Conservation (phyloP, 352 stramenopile genomes). For the Chrysophaeum taylorii region DNA sequence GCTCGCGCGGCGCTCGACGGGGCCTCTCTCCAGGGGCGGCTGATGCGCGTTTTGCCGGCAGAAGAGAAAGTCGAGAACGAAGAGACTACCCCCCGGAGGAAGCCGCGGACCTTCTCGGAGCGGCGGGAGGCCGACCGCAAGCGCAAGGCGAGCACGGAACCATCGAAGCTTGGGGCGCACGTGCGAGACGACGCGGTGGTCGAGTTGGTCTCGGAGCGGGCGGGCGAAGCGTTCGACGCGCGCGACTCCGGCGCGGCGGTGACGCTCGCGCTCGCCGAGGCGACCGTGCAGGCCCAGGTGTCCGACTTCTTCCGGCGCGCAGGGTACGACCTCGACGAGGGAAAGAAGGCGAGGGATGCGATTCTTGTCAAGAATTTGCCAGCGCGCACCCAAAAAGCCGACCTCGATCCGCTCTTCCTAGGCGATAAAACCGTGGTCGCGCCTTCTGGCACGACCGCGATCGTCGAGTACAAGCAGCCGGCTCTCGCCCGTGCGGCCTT, state of each 20-base stretch:
- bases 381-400: constrained; percentile 77
- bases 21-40: constrained; percentile 84
- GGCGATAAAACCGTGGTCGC: constrained; percentile 65
- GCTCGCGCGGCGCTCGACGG: constrained; percentile 78
- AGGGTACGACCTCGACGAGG: constrained; percentile 21
- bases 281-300: constrained; percentile 93
- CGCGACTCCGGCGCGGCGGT: constrained; percentile 89
- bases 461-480: constrained; percentile 89
- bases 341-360: constrained; percentile 46
- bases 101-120: constrained; percentile 69
- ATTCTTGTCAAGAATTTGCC: constrained; percentile 97
- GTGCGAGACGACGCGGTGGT: constrained; percentile 71
- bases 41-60: constrained; percentile 84
- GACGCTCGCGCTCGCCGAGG: constrained; percentile 91
- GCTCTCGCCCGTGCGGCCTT: constrained; percentile 88
- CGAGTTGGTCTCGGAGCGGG: constrained; percentile 55
- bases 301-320: constrained; percentile 77
- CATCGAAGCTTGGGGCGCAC: constrained; percentile 89
- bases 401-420: constrained; percentile 87
- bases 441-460: constrained; percentile 80
- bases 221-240: constrained; percentile 84
- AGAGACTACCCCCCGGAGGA: constrained; percentile 30
- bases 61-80: constrained; percentile 43
- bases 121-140: constrained; percentile 76
- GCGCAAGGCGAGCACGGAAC: constrained; percentile 47